Evolutionary conservation across 2,329 filamentous ascomycete species (phyloP), one percentile per base, ranked within the genome.

Genomic region (Aureobasidium subglaciale): DNA sequence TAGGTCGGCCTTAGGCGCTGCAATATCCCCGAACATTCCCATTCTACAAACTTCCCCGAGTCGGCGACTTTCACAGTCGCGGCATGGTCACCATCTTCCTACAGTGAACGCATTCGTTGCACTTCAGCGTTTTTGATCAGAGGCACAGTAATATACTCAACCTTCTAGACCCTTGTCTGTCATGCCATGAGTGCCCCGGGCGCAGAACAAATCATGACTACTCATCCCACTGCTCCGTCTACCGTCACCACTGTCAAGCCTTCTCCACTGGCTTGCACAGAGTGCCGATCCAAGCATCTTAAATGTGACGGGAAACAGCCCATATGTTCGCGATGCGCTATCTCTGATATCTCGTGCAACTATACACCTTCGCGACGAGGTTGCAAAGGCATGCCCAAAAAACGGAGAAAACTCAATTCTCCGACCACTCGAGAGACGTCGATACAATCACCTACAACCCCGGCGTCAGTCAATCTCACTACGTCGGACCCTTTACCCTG

Each of bases 341-440:
- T 73, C 46, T 77, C 79, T 40, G 78, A 79, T 56, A 72, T 76
- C n/a, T 76, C 84, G 42, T 92, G 88, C 68, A 72, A 83, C 64
- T 91, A 88, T 67, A 81, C 88, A 43, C 82, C 86, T 42, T 90
- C 86, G 34, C 82, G 87, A 40, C 81, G 87, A 58, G 87, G 87
- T 29, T 88, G 87, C 73, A 88, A 87, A 70, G 85, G 85, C 13
- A 81, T 80, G 79, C n/a, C 78, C 77, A 65, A 55, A 29, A 55
- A 56, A 35, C 43, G 54, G 18, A 73, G 10, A 76, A 76, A 65
- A 60, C 74, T 77, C 6, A 55, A 77, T 35, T 2, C 82, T 84
- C 61, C 82, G 81, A 1, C 79, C 83, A 61, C 71, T 83, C 24
- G 81, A 81, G 1, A 79, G 76, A 60, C 70, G 76, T 7, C 69